Conservation (phyloP, 768 basidiomycete species). For the Cytidiella melzeri region DNA sequence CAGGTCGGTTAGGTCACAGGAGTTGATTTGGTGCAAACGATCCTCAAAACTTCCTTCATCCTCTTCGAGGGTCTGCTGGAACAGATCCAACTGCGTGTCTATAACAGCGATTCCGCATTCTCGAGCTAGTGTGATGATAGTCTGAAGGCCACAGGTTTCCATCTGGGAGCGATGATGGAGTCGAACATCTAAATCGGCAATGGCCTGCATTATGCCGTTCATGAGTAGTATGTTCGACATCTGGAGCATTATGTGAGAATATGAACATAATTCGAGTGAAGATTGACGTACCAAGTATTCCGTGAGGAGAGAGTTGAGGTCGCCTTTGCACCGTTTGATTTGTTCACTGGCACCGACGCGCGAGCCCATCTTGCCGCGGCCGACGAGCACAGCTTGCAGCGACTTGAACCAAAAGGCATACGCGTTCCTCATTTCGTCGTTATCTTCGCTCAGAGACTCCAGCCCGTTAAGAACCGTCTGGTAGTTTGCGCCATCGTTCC, state of each 20-base stretch:
- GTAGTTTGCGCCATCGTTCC: conserved; percentile 52
- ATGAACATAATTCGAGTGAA: conserved; percentile 2
- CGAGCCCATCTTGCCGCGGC: conserved; percentile 92
- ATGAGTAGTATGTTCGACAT: conserved; percentile 70
- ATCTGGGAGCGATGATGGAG: conserved; percentile 85
- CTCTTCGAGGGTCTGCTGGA: conserved; percentile 58
- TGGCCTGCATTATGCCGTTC: conserved; percentile 53
- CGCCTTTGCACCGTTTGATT: conserved; percentile 56
- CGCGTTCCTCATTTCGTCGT: conserved; percentile 46
- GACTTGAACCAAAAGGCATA: conserved; percentile 91
- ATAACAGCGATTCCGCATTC: conserved; percentile 57
- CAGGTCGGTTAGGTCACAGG: conserved; percentile 73
- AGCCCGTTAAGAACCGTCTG: conserved; percentile 69
- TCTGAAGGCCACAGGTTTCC: conserved; percentile 78
- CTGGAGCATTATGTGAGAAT: too few species aligned
- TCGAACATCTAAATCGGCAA: conserved; percentile 78
- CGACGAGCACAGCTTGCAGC: conserved; percentile 66
- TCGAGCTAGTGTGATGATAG: conserved; percentile 64
- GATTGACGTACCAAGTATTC: conserved; percentile 71
- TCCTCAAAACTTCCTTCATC: conserved; percentile 71
- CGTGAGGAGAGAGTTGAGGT: conserved; percentile 57
- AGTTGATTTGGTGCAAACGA: conserved; percentile 65
- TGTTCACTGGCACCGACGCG: conserved; percentile 92
- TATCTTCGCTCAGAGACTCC: conserved; percentile 64
- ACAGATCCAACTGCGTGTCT: conserved; percentile 56